Evolutionary conservation across 1,139 yeast species (phyloP).

Genomic region (Yamadazyma spencermartinsiae): DNA sequence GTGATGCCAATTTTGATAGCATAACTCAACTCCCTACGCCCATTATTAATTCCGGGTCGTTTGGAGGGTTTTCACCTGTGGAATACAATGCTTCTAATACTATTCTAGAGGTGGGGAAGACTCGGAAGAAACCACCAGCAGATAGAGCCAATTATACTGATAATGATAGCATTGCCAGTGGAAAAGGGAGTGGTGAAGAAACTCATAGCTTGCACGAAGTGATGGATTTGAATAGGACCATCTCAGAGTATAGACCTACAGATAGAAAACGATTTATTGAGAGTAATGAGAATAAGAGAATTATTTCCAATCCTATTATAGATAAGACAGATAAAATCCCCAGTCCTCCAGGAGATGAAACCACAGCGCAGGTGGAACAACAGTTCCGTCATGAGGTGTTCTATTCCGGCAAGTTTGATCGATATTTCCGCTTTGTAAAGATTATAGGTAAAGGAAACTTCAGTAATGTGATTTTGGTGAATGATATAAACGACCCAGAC

Average conservation of each 20-base stretch:
- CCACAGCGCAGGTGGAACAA: constrained; percentile 10
- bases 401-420: constrained; percentile 15
- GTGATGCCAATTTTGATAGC: constrained; percentile 40
- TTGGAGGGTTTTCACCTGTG: constrained; percentile 14
- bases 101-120: constrained; percentile 7
- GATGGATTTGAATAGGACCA: constrained; percentile 20
- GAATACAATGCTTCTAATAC: constrained; percentile 3
- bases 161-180: background rate
- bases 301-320: constrained; percentile 3
- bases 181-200: background rate
- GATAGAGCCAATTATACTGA: background rate
- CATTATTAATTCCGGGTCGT: constrained; percentile 46
- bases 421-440: constrained; percentile 22
- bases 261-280: background rate
- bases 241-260: constrained; percentile 38
- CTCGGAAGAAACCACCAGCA: constrained; percentile 4
- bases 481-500: constrained; percentile 21
- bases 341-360: constrained; percentile 13
- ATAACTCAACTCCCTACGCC: constrained; percentile 60
- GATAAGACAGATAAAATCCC: constrained; percentile 8
- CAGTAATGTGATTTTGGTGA: constrained; percentile 54
- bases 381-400: constrained; percentile 12
- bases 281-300: background rate
- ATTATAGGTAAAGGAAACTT: constrained; percentile 61
- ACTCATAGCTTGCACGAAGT: too few relatives aligned